phyloP scores from a whole-genome alignment of 116 monocot species.

The Iris pallida region DNA sequence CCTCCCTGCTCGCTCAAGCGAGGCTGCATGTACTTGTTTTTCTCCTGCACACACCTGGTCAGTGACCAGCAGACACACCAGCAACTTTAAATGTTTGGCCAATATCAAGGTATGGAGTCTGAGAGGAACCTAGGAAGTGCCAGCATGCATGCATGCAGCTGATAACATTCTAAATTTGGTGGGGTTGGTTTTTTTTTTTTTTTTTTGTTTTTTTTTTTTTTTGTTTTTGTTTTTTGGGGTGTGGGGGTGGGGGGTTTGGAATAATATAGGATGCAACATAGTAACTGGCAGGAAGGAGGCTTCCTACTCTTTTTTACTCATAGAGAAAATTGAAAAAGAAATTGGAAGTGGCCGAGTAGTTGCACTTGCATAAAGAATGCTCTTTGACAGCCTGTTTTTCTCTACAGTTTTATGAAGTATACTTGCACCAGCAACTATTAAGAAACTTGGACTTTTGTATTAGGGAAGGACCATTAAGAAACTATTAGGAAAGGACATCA shows the following conservation, averaged over 20 bases:
- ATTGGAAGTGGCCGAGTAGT: neutral
- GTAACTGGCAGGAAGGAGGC: neutral
- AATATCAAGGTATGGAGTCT: neutral
- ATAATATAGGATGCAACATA: neutral
- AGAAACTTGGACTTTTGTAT: no score
- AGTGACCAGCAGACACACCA: constrained; percentile 1
- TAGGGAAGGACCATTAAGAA: no score
- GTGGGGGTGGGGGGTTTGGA: no score
- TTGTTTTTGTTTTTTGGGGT: no score
- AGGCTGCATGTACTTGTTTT: constrained; percentile 3
- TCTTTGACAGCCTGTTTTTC: neutral
- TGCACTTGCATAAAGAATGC: neutral
- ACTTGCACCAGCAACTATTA: neutral
- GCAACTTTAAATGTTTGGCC: neutral
- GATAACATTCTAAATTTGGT: neutral
- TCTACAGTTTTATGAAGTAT: neutral
- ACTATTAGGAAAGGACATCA: neutral
- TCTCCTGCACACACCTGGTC: constrained; percentile 5
- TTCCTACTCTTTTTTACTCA: neutral
- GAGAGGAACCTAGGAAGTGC: neutral
- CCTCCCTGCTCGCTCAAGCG: neutral
- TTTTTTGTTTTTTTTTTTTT: no score
- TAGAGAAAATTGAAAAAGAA: neutral
- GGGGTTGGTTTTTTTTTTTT: no score
- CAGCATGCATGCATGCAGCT: neutral